Conservation (phyloP, 257 asterid genomes). For the Solanum medicagineum region DNA sequence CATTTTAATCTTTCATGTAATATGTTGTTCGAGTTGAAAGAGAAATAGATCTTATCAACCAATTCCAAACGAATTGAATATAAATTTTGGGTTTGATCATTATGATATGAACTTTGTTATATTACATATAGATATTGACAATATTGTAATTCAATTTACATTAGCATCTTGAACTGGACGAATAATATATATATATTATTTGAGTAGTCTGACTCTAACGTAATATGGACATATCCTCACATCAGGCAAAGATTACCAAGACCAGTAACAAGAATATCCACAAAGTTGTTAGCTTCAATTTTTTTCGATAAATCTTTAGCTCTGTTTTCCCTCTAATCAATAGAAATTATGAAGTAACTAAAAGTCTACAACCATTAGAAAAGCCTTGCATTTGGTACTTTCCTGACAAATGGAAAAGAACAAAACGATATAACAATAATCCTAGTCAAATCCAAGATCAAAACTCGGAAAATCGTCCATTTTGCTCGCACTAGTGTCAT, state of each 20-base stretch:
- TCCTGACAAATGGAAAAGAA: background rate
- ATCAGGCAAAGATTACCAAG: background rate
- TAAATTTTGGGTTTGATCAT: background rate
- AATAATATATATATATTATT: background rate
- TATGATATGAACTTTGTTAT: background rate
- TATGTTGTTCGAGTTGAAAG: no score
- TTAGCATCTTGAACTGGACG: background rate
- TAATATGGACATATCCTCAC: background rate
- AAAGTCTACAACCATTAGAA: background rate
- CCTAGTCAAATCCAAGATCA: slow-evolving; percentile 59
- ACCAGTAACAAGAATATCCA: background rate
- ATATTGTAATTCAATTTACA: background rate
- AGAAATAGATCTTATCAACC: no score
- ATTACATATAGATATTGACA: background rate
- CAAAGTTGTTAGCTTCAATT: background rate
- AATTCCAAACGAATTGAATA: no score
- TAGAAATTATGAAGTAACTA: background rate
- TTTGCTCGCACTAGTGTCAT: slow-evolving; percentile 6
- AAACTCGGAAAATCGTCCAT: slow-evolving; percentile 48
- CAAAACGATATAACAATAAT: background rate
- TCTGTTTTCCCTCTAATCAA: background rate
- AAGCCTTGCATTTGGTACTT: background rate
- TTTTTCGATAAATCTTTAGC: background rate
- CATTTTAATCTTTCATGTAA: background rate
- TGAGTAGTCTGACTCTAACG: background rate